Base-by-base conservation (phyloP, 495 filamentous ascomycete species). In the Trichocladium uniseriatum region DNA sequence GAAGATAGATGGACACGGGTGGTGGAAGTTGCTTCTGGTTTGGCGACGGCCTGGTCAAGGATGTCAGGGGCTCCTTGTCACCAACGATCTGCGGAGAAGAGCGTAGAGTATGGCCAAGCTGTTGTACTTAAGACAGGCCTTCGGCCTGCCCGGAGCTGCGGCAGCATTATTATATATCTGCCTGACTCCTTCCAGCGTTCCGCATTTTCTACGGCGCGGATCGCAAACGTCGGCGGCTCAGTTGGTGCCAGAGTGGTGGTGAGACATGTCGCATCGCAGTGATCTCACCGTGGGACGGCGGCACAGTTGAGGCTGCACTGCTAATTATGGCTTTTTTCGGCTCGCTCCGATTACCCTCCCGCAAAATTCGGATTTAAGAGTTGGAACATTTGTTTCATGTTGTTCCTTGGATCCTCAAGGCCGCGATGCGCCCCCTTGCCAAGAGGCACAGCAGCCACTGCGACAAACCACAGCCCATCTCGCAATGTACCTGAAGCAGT, bases 311-410 rank as follows among this genome's bases (percentile, higher is more conserved):
- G 27, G 27, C 19, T 24, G 27, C 27, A 18, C 22, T 31, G 11
- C 45, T 48, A 41, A 40, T 48, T 38, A 37, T 48, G 28, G 37
- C 1, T 13, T 8, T 4, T 14, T 6, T 29, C 2, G 11, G 29
- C 29, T n/a, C 16, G 29, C 14, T 22, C 10, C 29, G 21, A 13
- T 18, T 34, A 34, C 27, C 7, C 3, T n/a, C 20, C 18, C 22
- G 45, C 36, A 24, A 28, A 3, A 2, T 5, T 14, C 2, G 1
- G 2, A 9, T 32, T 32, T 3, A 7, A 14, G 13, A 6, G 15
- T 24, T 19, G 1, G 37, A 40, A 27, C 2, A 39, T 31, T 21
- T 51, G 49, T 45, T 47, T 47, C 36, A 46, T 14, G 28, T 47
- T 34, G 36, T 36, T 43, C 20, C 49, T 40, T 18, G 28, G 6